Conservation (phyloP, 331 rosid genomes). For the Arachis monticola region DNA sequence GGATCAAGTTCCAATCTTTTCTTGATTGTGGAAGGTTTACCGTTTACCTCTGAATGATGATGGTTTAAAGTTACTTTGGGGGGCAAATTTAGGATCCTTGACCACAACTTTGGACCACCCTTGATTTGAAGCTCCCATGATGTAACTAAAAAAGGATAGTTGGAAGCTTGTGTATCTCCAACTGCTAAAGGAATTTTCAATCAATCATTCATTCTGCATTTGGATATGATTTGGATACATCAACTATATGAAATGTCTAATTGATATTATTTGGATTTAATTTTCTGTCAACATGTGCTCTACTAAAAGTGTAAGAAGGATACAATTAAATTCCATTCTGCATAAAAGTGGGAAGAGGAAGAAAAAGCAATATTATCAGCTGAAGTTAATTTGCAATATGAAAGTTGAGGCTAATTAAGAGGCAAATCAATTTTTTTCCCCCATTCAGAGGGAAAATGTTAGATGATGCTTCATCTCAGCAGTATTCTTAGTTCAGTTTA, state of each 20-base stretch:
- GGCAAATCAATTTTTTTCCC: slow-evolving; percentile 19
- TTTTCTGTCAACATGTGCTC: too few species aligned
- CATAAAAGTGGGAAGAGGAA: neutral
- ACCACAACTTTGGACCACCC: slow-evolving; percentile 1
- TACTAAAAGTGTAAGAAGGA: too few species aligned
- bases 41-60: neutral
- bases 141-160: neutral
- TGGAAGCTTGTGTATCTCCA: slow-evolving; percentile 1
- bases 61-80: neutral
- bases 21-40: too few species aligned
- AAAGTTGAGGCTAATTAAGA: slow-evolving; percentile 10
- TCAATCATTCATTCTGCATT: too few species aligned
- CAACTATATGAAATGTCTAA: too few species aligned
- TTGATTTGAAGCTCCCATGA: neutral
- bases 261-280: too few species aligned
- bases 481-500: slow-evolving; percentile 45
- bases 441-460: slow-evolving; percentile 21
- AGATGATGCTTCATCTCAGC: slow-evolving; percentile 36
- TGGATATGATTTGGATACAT: too few species aligned
- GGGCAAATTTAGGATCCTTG: neutral
- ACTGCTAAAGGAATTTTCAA: neutral
- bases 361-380: slow-evolving; percentile 12
- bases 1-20: neutral
- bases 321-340: neutral
- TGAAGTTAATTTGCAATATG: slow-evolving; percentile 26